These are phyloP conservation scores for Aspergillus pseudonomiae DNA, from an alignment of 2,329 filamentous ascomycete species.

Conservation along the genomic window DNA sequence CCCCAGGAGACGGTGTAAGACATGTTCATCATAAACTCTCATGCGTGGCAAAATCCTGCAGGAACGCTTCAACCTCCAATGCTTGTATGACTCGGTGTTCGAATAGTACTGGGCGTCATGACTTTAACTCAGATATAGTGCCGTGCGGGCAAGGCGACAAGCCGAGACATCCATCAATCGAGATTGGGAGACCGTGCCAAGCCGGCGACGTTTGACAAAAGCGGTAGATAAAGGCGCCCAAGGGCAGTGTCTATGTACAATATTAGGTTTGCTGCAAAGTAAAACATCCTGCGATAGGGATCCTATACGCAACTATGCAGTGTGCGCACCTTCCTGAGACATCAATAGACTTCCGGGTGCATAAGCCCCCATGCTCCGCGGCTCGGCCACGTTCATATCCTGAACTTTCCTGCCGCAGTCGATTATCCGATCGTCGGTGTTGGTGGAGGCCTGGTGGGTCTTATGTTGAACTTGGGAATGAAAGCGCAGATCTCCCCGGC, in stretches of 20 bases:
- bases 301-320: not conserved
- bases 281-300: not conserved
- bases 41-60: not conserved
- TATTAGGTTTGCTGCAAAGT: not conserved
- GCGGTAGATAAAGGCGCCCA: no score
- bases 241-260: no score
- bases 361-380: not conserved
- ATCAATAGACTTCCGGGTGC: not conserved
- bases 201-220: not conserved
- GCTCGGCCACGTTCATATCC: not conserved
- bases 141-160: not conserved
- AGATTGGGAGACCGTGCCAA: not conserved
- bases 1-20: not conserved
- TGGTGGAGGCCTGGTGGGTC: not conserved
- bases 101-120: not conserved
- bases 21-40: no score
- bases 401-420: not conserved
- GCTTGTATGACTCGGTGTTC: no score
- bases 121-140: not conserved
- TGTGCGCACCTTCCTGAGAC: not conserved
- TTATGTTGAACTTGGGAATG: not conserved
- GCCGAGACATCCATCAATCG: not conserved
- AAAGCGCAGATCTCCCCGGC: not conserved
- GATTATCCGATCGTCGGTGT: not conserved
- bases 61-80: not conserved